These are phyloP conservation scores for Pythium oligandrum DNA, from an alignment of 352 stramenopile genomes.

Conservation along the genomic window DNA sequence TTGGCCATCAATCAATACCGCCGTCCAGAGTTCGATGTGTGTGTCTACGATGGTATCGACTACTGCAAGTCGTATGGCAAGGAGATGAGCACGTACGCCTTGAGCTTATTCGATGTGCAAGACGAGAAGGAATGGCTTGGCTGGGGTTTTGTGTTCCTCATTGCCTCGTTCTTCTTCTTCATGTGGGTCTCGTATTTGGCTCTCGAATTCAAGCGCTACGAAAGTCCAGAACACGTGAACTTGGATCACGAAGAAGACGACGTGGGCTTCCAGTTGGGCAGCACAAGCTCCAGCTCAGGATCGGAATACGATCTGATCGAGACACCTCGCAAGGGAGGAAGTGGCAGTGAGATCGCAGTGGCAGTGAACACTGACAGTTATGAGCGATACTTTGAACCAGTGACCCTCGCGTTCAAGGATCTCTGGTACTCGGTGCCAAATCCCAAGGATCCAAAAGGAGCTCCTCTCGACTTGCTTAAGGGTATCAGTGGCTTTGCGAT, in stretches of 20 bases:
- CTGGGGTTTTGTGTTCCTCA: conserved; percentile 20
- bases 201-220: conserved; percentile 26
- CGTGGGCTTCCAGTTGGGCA: too few relatives aligned
- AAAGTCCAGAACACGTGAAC: conserved; percentile 16
- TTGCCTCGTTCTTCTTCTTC: conserved; percentile 21
- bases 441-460: too few relatives aligned
- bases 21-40: conserved; percentile 7
- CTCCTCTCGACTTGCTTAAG: too few relatives aligned
- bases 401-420: not conserved
- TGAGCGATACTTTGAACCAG: too few relatives aligned
- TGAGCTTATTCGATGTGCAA: conserved; percentile 23
- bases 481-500: not conserved
- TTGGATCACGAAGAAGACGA: not conserved
- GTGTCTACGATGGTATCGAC: conserved; percentile 13
- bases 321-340: too few relatives aligned
- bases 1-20: conserved; percentile 25
- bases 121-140: conserved; percentile 20
- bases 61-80: conserved; percentile 13
- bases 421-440: conserved; percentile 2
- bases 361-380: too few relatives aligned
- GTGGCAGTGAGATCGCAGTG: too few relatives aligned
- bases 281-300: too few relatives aligned
- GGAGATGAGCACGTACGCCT: conserved; percentile 19
- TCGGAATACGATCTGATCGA: too few relatives aligned
- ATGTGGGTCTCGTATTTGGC: conserved; percentile 13